Base-by-base conservation (phyloP, 2,329 filamentous ascomycete species). In the Apiospora sp. region DNA sequence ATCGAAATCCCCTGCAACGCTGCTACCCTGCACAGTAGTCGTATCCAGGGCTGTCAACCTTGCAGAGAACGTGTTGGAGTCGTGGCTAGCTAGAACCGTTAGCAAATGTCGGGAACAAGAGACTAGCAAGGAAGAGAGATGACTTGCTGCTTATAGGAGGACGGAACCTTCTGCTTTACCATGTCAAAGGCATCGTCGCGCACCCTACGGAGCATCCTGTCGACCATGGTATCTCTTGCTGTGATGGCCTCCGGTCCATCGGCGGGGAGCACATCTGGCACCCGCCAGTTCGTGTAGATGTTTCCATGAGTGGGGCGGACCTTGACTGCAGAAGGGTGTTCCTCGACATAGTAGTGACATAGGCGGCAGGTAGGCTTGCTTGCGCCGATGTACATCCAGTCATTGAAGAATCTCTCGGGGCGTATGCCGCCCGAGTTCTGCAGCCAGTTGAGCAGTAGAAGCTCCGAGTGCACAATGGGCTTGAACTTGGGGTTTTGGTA, bases 351-450 rank as follows among this genome's bases (percentile, higher is more conserved):
- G 64, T 75, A 75, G 27, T 74, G 46, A 49, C 77, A 79, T 1
- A 79, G 71, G 19, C 64, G 68, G 61, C 77, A 79, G 0, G 75
- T 75, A 1, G 76, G 77, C 68, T 79, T 79, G 75, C 77, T 78
- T 19, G 68, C 69, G 13, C 77, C 77, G 34, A 79, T 77, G 69
- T 76, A 79, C 24, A 72, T 74, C 73, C 74, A 76, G 0, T 58
- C 68, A 43, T 72, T 70, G 73, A 76, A 79, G 72, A 79, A 79
- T 4, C 67, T 22, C 3, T 69, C 22, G 1, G 74, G 71, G 5
- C 44, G 14, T 22, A 71, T 49, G 2, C 54, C 70, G 22, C 70
- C 72, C 13, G 37, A 68, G 6, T 61, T 54, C 14, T 71, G 61
- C 10, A 78, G 69, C 30, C 69, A 77, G 58, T 76, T 34, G 16